Conservation (phyloP, 2,329 filamentous ascomycete genomes). For the Nemania sp. region DNA sequence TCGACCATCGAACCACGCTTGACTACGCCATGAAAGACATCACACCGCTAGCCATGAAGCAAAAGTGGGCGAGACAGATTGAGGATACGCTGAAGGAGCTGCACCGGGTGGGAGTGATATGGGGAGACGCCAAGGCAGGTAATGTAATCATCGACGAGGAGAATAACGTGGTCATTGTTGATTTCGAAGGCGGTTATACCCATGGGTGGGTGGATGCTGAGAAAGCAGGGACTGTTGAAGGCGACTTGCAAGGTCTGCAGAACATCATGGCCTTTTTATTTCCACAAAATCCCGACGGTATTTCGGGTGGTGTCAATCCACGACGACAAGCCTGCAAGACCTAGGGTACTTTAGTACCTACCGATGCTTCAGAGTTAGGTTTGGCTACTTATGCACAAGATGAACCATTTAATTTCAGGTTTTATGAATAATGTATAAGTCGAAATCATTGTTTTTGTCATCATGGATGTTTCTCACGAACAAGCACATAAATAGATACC, state of each 20-base stretch:
- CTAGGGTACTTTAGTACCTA: no score
- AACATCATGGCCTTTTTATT: slow-evolving; percentile 9
- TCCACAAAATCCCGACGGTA: neutral
- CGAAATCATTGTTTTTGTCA: no score
- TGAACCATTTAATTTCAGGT: no score
- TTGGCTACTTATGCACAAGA: no score
- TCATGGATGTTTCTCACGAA: no score
- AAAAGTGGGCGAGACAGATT: slow-evolving; percentile 9
- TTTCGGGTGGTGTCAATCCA: no score
- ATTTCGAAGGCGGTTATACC: slow-evolving; percentile 12
- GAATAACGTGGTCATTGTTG: slow-evolving; percentile 1
- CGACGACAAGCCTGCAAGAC: no score
- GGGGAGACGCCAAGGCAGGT: slow-evolving; percentile 2
- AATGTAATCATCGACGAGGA: slow-evolving; percentile 10
- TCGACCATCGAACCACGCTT: slow-evolving; percentile 4
- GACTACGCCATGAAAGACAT: neutral
- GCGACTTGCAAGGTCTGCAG: slow-evolving; percentile 10
- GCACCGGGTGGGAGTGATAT: slow-evolving; percentile 6
- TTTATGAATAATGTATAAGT: no score
- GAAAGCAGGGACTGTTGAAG: slow-evolving; percentile 7
- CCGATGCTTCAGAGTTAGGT: no score
- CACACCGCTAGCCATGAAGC: slow-evolving; percentile 7
- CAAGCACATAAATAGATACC: no score
- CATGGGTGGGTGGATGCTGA: slow-evolving; percentile 7
- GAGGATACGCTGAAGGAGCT: slow-evolving; percentile 6